Percentiles rank a stretch among this genome's conserved stretches.
phyloP scores from a whole-genome alignment of 2,329 filamentous ascomycete genomes.

The Pseudogymnoascus verrucosus region DNA sequence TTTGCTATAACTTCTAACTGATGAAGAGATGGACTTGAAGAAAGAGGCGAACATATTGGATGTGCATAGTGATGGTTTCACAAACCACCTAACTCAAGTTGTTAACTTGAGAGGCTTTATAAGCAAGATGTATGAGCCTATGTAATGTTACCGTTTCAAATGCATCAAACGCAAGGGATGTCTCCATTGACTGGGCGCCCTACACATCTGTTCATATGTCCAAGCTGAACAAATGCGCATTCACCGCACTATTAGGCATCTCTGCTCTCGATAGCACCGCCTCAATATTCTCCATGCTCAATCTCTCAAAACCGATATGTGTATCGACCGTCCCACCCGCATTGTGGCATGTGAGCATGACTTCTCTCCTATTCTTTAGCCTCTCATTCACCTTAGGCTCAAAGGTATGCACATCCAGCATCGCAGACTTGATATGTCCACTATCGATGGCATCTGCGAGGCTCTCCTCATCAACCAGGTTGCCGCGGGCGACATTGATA shows the following conservation, averaged over 20 bases:
- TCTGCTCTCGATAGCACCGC: slow-evolving; percentile 43
- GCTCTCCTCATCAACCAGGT: slow-evolving; percentile 57
- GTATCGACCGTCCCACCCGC: slow-evolving; percentile 60
- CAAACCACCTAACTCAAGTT: neutral
- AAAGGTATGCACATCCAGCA: slow-evolving; percentile 55
- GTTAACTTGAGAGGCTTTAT: neutral
- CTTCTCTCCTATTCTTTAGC: slow-evolving; percentile 24
- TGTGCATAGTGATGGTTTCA: neutral
- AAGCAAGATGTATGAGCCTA: neutral
- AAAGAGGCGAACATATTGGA: neutral
- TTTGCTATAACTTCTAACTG: neutral
- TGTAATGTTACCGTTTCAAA: neutral
- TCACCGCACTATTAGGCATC: slow-evolving; percentile 53
- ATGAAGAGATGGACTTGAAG: neutral
- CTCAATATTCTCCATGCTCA: slow-evolving; percentile 60
- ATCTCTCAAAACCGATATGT: slow-evolving; percentile 52
- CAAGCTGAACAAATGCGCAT: slow-evolving; percentile 35
- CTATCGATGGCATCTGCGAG: slow-evolving; percentile 50
- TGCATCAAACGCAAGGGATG: neutral
- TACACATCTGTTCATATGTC: neutral
- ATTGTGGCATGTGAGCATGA: slow-evolving; percentile 58
- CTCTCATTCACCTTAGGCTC: slow-evolving; percentile 40
- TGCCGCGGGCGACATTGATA: slow-evolving; percentile 59
- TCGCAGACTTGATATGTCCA: slow-evolving; percentile 43
- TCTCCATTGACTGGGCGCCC: neutral